Percentiles rank a stretch among this genome's conserved stretches.
Conservation (phyloP, 768 basidiomycete species). For the Trametes coccinea region DNA sequence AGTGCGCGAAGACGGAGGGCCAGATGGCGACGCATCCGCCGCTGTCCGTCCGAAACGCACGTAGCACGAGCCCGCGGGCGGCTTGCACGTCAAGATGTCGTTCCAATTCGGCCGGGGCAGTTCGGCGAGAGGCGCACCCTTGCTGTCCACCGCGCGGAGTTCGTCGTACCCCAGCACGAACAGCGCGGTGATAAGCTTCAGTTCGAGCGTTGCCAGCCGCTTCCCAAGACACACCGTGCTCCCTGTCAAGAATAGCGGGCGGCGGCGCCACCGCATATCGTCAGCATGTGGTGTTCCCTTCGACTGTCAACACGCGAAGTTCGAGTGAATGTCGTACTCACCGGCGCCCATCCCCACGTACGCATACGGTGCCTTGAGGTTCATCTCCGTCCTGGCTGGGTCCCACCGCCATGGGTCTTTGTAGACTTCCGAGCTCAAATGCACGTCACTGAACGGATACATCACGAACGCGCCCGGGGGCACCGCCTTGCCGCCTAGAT, state of each 20-base stretch:
- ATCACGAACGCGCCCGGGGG: constrained; percentile 75
- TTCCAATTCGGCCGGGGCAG: constrained; percentile 77
- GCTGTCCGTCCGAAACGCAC: constrained; percentile 32
- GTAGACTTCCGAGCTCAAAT: constrained; percentile 71
- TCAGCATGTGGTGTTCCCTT: constrained; percentile 9
- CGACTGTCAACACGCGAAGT: constrained; percentile 3
- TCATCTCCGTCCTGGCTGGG: constrained; percentile 49
- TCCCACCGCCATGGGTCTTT: constrained; percentile 79
- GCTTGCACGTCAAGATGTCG: constrained; percentile 68
- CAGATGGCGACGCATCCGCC: not conserved
- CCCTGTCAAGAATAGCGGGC: constrained; percentile 40
- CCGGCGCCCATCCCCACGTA: constrained; percentile 84
- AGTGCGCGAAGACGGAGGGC: not conserved
- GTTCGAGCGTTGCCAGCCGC: constrained; percentile 70
- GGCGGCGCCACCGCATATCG: not conserved
- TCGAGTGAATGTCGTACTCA: constrained; percentile 38
- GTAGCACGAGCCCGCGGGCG: constrained; percentile 53
- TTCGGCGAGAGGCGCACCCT: constrained; percentile 43
- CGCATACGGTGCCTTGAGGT: constrained; percentile 49
- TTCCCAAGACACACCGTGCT: constrained; percentile 72
- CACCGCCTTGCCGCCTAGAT: constrained; percentile 67
- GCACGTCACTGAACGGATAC: constrained; percentile 80
- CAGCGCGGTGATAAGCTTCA: constrained; percentile 70
- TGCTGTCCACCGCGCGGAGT: constrained; percentile 55
- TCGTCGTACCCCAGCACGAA: constrained; percentile 61